phyloP scores from a whole-genome alignment of 305 asterid genomes.

The Euphrasia arctica region DNA sequence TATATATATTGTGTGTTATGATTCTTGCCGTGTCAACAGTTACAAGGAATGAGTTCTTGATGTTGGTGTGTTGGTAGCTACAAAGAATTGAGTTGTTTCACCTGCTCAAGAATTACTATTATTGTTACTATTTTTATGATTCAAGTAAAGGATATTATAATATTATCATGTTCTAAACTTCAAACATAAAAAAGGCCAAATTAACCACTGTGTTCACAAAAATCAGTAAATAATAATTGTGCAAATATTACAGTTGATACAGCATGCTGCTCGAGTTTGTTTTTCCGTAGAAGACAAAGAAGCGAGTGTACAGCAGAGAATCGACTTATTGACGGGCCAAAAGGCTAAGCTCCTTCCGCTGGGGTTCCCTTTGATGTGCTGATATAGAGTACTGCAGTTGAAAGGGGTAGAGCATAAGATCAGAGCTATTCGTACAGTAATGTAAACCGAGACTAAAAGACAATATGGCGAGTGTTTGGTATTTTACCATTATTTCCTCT shows the following conservation, averaged over 20 bases:
- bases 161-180: no score
- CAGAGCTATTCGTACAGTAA: not conserved
- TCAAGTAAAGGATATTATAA: not conserved
- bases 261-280: not conserved
- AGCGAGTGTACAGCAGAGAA: not conserved
- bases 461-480: not conserved
- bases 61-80: constrained; percentile 1
- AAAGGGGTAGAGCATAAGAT: constrained; percentile 13
- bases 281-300: not conserved
- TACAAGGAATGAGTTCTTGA: not conserved
- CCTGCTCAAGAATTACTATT: not conserved
- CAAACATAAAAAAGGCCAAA: not conserved
- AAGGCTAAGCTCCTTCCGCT: constrained; percentile 75
- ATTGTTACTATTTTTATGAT: not conserved
- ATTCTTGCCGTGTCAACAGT: not conserved
- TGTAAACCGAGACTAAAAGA: not conserved
- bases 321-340: not conserved
- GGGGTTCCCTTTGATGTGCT: constrained; percentile 86
- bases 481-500: constrained; percentile 87
- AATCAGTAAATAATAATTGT: not conserved
- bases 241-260: not conserved
- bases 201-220: not conserved
- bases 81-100: not conserved
- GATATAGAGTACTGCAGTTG: constrained; percentile 83
- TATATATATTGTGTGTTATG: not conserved